Base-by-base conservation (phyloP, 2,329 filamentous ascomycete species). In the Monilinia fructigena region DNA sequence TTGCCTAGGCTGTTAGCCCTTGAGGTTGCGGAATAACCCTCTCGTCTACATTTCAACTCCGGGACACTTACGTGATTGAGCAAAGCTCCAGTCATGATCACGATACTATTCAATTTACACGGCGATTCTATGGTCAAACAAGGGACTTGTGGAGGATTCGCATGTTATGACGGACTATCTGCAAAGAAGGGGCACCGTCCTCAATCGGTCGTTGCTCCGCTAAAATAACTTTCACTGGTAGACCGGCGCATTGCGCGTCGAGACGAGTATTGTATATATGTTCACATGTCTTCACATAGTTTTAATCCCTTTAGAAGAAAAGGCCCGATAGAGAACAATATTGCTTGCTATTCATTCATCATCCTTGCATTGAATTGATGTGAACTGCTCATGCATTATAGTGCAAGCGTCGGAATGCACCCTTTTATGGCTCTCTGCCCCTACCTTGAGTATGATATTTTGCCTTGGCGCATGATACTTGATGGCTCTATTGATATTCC, bases 1-100 rank as follows among this genome's bases (percentile, higher is more conserved):
- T 92, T 86, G 85, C 91, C 87, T 85, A 95, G 90, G 86, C 89
- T 91, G 88, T 96, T 82, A 91, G 90, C 87, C 85, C 73, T 81
- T 96, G 91, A 94, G 86, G 91, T 89, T 90, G 86, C 88, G 90
- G 90, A 88, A 86, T 72, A 75, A 74, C 72, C 74, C 71, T 75
- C 68, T 73, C 72, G 72, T 68, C 74, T 75, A 74, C 74, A 75
- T 73, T 58, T 56, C 66, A 60, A 62, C n/a, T 55, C 59, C 6
- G 48, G 65, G 63, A 55, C 23, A 59, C 54, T 60, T 55, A 7
- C 23, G 20, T 26, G 0, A 12, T 50, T 28, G 47, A 61, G 45
- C 58, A 12, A 50, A 3, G 35, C 58, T 61, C 38, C 35, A 18
- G 38, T 40, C 12, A 11, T 14, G 14, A 50, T 4, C 11, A n/a